Evolutionary conservation across 2,329 filamentous ascomycete genomes (phyloP).

Genomic region (Lasiodiplodia theobromae): DNA sequence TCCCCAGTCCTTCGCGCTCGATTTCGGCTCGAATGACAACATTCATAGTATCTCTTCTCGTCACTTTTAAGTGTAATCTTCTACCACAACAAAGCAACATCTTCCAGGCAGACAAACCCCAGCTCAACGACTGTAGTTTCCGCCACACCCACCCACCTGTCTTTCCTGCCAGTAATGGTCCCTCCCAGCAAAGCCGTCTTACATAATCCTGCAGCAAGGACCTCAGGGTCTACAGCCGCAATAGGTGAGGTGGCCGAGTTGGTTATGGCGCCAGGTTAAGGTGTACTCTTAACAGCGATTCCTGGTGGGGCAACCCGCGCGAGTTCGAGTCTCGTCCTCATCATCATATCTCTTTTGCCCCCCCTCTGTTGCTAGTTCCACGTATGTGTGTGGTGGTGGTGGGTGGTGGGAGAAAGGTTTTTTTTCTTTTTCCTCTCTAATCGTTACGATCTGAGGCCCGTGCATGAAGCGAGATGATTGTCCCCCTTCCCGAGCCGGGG

Average conservation of each 20-base stretch:
- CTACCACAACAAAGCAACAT: too few species aligned
- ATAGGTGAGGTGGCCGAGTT: slow-evolving; percentile 19
- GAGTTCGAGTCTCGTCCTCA: slow-evolving; percentile 22
- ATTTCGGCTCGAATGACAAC: too few species aligned
- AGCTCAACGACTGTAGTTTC: too few species aligned
- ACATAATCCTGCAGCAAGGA: not conserved
- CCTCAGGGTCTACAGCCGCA: not conserved
- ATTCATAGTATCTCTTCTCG: too few species aligned
- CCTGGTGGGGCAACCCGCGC: slow-evolving; percentile 21
- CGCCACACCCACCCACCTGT: not conserved
- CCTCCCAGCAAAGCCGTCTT: not conserved
- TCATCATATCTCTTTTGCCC: not conserved
- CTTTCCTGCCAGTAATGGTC: not conserved
- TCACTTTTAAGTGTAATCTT: too few species aligned
- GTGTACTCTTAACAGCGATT: slow-evolving; percentile 13
- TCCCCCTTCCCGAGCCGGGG: too few species aligned
- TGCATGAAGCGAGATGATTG: too few species aligned
- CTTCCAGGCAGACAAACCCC: too few species aligned
- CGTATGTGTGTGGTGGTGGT: not conserved
- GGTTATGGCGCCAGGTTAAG: slow-evolving; percentile 22
- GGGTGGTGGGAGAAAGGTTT: not conserved
- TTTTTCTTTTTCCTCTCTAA: not conserved
- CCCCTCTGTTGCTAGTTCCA: not conserved
- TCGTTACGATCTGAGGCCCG: too few species aligned
- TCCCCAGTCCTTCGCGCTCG: too few species aligned